Conservation (phyloP, 495 filamentous ascomycete genomes). For the Penicillium cataractarum region DNA sequence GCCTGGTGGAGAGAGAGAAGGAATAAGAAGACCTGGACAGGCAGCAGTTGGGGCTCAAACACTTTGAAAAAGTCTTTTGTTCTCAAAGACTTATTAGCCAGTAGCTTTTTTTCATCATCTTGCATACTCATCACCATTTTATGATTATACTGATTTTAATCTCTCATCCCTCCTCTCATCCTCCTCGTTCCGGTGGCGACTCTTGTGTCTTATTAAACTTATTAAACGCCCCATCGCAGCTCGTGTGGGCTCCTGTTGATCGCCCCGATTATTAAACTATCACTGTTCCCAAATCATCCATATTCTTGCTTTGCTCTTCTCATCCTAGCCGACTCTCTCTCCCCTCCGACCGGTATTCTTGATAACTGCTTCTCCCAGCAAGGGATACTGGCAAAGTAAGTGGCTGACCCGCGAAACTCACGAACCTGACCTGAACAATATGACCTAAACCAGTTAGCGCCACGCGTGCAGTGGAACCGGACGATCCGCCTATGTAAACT, state of each 20-base stretch:
- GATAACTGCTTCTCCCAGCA: slow-evolving; percentile 9
- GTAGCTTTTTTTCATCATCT: neutral
- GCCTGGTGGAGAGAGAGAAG: neutral
- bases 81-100: neutral
- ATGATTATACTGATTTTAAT: neutral
- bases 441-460: slow-evolving; percentile 39
- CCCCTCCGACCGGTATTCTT: neutral
- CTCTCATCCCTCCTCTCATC: neutral
- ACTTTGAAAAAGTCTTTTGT: neutral
- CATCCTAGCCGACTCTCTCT: neutral
- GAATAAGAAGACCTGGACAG: neutral
- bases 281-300: neutral
- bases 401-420: neutral
- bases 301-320: neutral
- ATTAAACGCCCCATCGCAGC: slow-evolving; percentile 1
- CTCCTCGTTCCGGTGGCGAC: slow-evolving; percentile 8
- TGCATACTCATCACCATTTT: neutral
- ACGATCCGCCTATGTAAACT: slow-evolving; percentile 30
- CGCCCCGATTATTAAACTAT: slow-evolving; percentile 4
- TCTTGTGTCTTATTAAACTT: slow-evolving; percentile 3
- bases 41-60: slow-evolving; percentile 2
- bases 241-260: slow-evolving; percentile 3
- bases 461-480: slow-evolving; percentile 38
- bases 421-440: slow-evolving; percentile 28
- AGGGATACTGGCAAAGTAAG: slow-evolving; percentile 26